Percentiles rank a stretch among this genome's conserved stretches.
phyloP scores from a whole-genome alignment of 164 flowering plant genomes.

The Houttuynia cordata region DNA sequence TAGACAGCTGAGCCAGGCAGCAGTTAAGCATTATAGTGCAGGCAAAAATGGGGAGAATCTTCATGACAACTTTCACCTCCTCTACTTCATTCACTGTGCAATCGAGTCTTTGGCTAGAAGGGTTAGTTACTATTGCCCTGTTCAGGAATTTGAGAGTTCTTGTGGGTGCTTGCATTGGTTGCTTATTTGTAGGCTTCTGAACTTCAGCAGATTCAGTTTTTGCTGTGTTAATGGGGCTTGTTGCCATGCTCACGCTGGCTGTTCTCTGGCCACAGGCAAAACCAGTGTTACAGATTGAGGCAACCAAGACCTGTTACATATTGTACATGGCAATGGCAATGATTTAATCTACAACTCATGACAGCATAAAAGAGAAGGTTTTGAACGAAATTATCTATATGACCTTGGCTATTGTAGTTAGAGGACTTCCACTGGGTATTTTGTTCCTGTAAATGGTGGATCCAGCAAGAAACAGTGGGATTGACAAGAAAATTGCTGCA shows the following conservation, averaged over 20 bases:
- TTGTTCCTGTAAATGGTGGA: conserved; percentile 53
- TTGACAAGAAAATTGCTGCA: conserved; percentile 41
- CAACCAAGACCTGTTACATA: conserved; percentile 42
- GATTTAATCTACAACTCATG: neutral
- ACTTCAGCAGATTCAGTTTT: conserved; percentile 9
- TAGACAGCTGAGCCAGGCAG: conserved; percentile 92
- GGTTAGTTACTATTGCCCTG: conserved; percentile 28
- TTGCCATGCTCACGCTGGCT: conserved; percentile 30
- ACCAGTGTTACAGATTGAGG: conserved; percentile 28
- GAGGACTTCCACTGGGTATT: conserved; percentile 73
- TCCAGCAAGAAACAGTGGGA: conserved; percentile 60
- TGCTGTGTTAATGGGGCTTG: conserved; percentile 19
- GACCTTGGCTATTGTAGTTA: conserved; percentile 74
- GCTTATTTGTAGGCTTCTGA: conserved; percentile 1
- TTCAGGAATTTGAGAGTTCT: conserved; percentile 39
- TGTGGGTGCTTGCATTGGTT: conserved; percentile 10
- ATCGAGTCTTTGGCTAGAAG: conserved; percentile 21
- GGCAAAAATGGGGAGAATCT: conserved; percentile 57
- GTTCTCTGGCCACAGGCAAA: conserved; percentile 18
- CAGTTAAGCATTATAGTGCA: conserved; percentile 85
- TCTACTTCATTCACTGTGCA: conserved; percentile 57
- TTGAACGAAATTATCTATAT: neutral
- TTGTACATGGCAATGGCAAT: neutral
- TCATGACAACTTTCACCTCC: conserved; percentile 59
- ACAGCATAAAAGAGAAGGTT: neutral